Conservation (phyloP, 192 early-diverging fungal species). For the Jimgerdemannia lactiflua region DNA sequence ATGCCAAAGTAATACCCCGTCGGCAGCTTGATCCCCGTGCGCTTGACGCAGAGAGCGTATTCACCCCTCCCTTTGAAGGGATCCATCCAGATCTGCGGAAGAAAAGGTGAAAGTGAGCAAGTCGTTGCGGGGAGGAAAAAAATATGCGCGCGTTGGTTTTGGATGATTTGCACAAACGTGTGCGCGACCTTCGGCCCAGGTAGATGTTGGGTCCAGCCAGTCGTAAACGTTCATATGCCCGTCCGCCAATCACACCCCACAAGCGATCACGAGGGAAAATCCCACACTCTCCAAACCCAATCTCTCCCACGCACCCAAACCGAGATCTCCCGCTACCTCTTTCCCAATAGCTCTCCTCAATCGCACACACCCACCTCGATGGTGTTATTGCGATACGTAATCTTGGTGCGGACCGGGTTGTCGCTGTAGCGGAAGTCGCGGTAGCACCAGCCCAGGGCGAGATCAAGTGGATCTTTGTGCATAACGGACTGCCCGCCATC, state of each 20-base stretch:
- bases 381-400: conserved; percentile 60
- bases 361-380: conserved; percentile 32
- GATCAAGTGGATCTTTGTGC: conserved; percentile 32
- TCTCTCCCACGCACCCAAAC: too few species aligned
- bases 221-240: too few species aligned
- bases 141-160: too few species aligned
- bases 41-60: conserved; percentile 56
- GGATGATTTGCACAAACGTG: too few species aligned
- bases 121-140: not conserved
- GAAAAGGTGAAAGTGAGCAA: not conserved
- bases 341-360: not conserved
- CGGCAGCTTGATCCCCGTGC: conserved; percentile 52
- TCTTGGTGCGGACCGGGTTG: conserved; percentile 44
- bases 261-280: too few species aligned
- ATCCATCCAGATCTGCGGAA: conserved; percentile 42
- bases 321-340: not conserved
- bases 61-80: conserved; percentile 43
- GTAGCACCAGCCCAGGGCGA: conserved; percentile 50
- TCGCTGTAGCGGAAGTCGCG: conserved; percentile 66
- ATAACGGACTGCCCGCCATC: conserved; percentile 47
- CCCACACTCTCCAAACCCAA: too few species aligned
- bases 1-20: conserved; percentile 75
- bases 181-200: too few species aligned
- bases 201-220: too few species aligned
- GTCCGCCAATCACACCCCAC: too few species aligned